phyloP scores from a whole-genome alignment of 495 filamentous ascomycete species.

The Achaetomiella virescens region DNA sequence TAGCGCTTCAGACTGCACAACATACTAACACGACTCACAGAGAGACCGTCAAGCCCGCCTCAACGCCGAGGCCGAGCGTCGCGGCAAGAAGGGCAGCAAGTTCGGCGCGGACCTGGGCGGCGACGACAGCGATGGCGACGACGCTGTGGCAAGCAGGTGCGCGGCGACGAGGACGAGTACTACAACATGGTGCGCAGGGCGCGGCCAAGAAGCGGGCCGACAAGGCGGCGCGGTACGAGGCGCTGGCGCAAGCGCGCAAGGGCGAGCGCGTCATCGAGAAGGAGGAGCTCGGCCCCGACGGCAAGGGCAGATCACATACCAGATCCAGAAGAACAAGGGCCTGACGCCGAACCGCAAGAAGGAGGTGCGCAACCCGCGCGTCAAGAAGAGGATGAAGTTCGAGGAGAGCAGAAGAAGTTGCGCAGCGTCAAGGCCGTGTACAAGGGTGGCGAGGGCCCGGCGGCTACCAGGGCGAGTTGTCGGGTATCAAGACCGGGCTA shows the following conservation, averaged over 20 bases:
- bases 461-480: constrained; percentile 86
- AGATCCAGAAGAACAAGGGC: constrained; percentile 96
- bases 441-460: constrained; percentile 81
- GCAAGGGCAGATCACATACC: constrained; percentile 85
- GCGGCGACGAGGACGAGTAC: constrained; percentile 68
- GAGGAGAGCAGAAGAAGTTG: constrained; percentile 92
- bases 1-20: not conserved
- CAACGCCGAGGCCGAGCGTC: constrained; percentile 77
- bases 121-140: constrained; percentile 54
- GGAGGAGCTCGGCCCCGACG: constrained; percentile 61
- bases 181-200: constrained; percentile 75
- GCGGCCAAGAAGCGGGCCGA: constrained; percentile 67
- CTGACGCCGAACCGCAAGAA: constrained; percentile 83
- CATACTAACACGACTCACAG: constrained; percentile 16
- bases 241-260: constrained; percentile 38
- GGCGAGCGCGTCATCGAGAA: constrained; percentile 53
- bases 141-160: constrained; percentile 33
- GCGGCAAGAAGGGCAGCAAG: constrained; percentile 61
- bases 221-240: constrained; percentile 48
- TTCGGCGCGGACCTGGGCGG: constrained; percentile 55
- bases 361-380: constrained; percentile 85
- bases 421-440: constrained; percentile 74
- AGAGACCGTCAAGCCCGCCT: constrained; percentile 77
- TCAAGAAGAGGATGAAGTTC: constrained; percentile 95
- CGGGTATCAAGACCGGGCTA: constrained; percentile 88